Evolutionary conservation across 805 yeast species (phyloP).

Genomic region (Vanderwaltozyma verrucispora): DNA sequence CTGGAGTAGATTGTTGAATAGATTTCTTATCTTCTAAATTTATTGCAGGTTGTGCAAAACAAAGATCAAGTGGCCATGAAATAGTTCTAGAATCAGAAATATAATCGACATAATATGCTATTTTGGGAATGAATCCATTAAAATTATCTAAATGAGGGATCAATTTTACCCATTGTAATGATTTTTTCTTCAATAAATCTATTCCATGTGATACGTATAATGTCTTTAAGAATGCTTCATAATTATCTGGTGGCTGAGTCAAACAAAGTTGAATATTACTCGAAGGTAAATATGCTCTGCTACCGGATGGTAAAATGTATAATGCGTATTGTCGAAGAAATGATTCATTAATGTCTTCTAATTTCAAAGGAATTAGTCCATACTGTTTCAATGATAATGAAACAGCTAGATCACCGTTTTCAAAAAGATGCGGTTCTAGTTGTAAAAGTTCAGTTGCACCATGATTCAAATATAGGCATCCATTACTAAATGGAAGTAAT

Average conservation of each 20-base stretch:
- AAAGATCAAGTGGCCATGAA: slow-evolving; percentile 63
- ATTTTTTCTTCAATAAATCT: slow-evolving; percentile 15
- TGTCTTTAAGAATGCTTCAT: slow-evolving; percentile 28
- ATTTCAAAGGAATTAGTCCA: slow-evolving; percentile 27
- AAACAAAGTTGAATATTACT: slow-evolving; percentile 24
- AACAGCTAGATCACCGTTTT: slow-evolving; percentile 34
- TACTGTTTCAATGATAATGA: slow-evolving; percentile 28
- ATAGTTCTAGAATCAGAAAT: slow-evolving; percentile 46
- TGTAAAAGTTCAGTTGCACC: slow-evolving; percentile 22
- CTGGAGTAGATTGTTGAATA: background rate
- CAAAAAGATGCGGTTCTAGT: slow-evolving; percentile 39
- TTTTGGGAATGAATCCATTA: slow-evolving; percentile 55
- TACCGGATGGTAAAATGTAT: slow-evolving; percentile 48
- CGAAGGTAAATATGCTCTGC: slow-evolving; percentile 36
- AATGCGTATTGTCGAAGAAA: slow-evolving; percentile 30
- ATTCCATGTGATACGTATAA: slow-evolving; percentile 32
- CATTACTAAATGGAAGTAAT: slow-evolving; percentile 42
- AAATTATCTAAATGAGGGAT: slow-evolving; percentile 60
- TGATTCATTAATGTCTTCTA: slow-evolving; percentile 10
- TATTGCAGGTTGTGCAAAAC: slow-evolving; percentile 41
- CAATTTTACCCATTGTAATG: slow-evolving; percentile 50
- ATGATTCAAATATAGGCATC: slow-evolving; percentile 26
- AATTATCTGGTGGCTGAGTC: slow-evolving; percentile 34
- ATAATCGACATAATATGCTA: slow-evolving; percentile 43
- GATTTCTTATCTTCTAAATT: background rate